Base-by-base conservation (phyloP, 306 rosid genomes). In the Inga leiocalycina region DNA sequence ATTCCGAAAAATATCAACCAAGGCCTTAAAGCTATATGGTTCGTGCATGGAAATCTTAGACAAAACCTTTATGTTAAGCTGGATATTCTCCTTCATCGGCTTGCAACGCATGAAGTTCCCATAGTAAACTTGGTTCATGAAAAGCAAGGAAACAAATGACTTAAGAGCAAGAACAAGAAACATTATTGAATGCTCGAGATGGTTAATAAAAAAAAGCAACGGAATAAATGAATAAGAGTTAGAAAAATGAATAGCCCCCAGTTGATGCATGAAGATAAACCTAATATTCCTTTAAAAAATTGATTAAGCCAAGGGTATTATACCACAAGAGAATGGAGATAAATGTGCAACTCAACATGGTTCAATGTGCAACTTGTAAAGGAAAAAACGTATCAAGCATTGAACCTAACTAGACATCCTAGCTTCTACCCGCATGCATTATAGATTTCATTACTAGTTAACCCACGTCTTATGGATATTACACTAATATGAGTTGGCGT, bases 31-130 rank as follows among this genome's bases (percentile, higher is more conserved):
- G 78, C 89, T 90, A 51, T 87, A 74, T 30, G 95, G 91, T 61
- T 91, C 92, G 17, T 91, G 91, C 92, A 90, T 91, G 52, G 75
- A 70, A 43, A 70, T 6, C 75, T 70, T 52, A 9, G 75, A 70
- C 20, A 70, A 70, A 20, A 70, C 75, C 52, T 70, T 70, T 43
- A 54, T 70, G 75, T 70, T 70, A 70, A 70, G 75, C 79, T 91
- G 92, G 75, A 91, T 62, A 83, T 88, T 90, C 89, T 91, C 95
- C 88, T 90, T 90, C 92, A 80, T 80, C 85, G 88, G 85, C 59
- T 93, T 92, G 67, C 88, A 27, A 27, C 27, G 89, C 89, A 91
- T 91, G 74, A 90, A 91, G 80, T 91, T 90, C 16, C 95, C 95
- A 39, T 91, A 91, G 51, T 90, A 88, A 41, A 91, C 93, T 91